Evolutionary conservation across 768 basidiomycete species (phyloP).

Genomic region (Tubosaeta sp.): DNA sequence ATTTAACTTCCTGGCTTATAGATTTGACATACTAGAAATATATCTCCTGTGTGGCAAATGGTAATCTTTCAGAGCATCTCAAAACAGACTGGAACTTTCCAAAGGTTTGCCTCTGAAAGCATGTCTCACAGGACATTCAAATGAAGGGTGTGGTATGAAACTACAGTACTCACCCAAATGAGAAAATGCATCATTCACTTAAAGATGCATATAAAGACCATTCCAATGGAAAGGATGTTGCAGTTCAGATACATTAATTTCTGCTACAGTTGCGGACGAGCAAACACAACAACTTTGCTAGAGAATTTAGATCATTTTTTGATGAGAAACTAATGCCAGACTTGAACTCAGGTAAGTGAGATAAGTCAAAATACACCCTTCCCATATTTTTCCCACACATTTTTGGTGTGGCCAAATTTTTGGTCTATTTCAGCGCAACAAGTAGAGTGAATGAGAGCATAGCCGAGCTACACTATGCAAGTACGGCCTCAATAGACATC

Average conservation of each 20-base stretch:
- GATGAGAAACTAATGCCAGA: too few species aligned
- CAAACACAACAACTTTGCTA: too few species aligned
- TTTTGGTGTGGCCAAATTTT: too few species aligned
- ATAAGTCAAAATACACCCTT: too few species aligned
- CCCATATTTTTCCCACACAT: too few species aligned
- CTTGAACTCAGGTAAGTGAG: too few species aligned
- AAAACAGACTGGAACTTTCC: slow-evolving; percentile 31
- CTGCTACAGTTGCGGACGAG: too few species aligned
- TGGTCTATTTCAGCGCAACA: too few species aligned
- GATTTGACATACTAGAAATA: too few species aligned
- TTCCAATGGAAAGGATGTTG: background rate
- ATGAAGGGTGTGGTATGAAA: slow-evolving; percentile 29
- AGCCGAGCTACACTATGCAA: too few species aligned
- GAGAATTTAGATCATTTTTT: too few species aligned
- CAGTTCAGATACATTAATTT: background rate
- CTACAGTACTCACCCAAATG: slow-evolving; percentile 32
- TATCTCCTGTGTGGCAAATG: background rate
- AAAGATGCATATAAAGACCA: slow-evolving; percentile 13
- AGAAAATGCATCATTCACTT: slow-evolving; percentile 27
- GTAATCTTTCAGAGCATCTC: background rate
- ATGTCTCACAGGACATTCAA: slow-evolving; percentile 31
- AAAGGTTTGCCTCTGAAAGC: slow-evolving; percentile 31
- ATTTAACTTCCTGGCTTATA: background rate
- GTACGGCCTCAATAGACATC: background rate
- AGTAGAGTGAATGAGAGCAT: too few species aligned